phyloP scores from a whole-genome alignment of 129 eudicot species.

The Chrysanthemum lavandulifolium region DNA sequence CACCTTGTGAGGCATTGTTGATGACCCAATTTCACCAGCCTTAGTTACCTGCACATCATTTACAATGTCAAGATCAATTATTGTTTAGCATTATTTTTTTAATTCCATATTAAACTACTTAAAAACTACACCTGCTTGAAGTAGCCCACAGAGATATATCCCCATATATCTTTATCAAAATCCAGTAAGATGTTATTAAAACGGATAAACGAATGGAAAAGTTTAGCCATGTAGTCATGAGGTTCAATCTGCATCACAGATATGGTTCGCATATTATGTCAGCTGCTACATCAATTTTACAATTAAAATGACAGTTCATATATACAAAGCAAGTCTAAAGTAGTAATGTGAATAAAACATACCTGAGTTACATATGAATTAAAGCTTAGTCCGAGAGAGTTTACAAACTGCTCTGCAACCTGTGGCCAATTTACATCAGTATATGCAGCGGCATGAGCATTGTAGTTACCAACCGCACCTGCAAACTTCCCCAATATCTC shows the following conservation, averaged over 20 bases:
- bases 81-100: neutral
- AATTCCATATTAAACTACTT: neutral
- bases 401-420: conserved; percentile 79
- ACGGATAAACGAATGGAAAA: conserved; percentile 70
- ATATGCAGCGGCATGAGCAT: conserved; percentile 88
- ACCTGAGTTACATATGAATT: conserved; percentile 92
- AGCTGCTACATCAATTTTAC: conserved; percentile 3
- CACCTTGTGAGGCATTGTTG: conserved; percentile 98
- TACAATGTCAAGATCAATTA: conserved; percentile 11
- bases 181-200: conserved; percentile 85
- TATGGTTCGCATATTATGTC: conserved; percentile 5
- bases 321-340: neutral
- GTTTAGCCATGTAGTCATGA: conserved; percentile 96
- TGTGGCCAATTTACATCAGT: conserved; percentile 80
- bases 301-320: neutral
- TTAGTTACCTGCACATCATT: conserved; percentile 60
- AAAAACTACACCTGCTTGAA: conserved; percentile 77
- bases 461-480: conserved; percentile 98
- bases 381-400: conserved; percentile 83
- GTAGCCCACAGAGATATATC: conserved; percentile 84
- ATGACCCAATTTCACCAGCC: conserved; percentile 98
- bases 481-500: conserved; percentile 93
- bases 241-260: conserved; percentile 76
- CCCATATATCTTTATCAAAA: conserved; percentile 92
- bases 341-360: conserved; percentile 7